phyloP scores from a whole-genome alignment of 2,329 filamentous ascomycete species.

The Monilinia vaccinii-corymbosi region DNA sequence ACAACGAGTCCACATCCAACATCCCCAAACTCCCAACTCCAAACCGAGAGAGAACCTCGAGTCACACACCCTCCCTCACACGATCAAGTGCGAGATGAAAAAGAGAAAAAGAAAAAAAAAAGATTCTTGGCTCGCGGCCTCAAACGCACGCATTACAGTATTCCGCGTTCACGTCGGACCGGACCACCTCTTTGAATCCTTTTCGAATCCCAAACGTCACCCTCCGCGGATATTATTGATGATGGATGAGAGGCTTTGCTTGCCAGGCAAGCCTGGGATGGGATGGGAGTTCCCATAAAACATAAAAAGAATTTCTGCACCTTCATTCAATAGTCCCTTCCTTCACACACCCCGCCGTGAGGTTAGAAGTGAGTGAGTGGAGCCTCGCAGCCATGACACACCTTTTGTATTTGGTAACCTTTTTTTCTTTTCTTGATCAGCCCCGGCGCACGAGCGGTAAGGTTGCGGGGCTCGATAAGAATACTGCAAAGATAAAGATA shows the following conservation, averaged over 20 bases:
- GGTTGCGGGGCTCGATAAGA: not conserved
- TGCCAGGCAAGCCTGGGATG: not conserved
- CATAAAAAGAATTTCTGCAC: not conserved
- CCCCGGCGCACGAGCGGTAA: not conserved
- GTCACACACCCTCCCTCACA: not conserved
- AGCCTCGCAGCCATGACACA: not conserved
- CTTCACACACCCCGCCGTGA: not conserved
- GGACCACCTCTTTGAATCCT: not conserved
- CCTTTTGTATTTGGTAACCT: not conserved
- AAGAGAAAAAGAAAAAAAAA: too few relatives aligned
- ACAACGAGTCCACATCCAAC: not conserved
- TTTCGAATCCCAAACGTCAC: not conserved
- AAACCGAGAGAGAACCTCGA: not conserved
- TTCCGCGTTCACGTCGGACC: not conserved
- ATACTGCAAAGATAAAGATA: not conserved
- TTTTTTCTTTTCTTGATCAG: slow-evolving; percentile 5
- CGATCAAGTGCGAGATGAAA: not conserved
- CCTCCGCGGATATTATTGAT: not conserved
- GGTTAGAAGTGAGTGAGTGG: slow-evolving; percentile 5
- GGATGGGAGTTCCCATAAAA: not conserved
- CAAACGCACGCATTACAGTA: not conserved
- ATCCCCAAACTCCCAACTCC: not conserved
- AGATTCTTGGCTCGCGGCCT: not conserved
- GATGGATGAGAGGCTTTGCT: not conserved
- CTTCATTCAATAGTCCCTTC: too few relatives aligned